Conservation (phyloP, 257 asterid species). For the Nicotiana otophora region DNA sequence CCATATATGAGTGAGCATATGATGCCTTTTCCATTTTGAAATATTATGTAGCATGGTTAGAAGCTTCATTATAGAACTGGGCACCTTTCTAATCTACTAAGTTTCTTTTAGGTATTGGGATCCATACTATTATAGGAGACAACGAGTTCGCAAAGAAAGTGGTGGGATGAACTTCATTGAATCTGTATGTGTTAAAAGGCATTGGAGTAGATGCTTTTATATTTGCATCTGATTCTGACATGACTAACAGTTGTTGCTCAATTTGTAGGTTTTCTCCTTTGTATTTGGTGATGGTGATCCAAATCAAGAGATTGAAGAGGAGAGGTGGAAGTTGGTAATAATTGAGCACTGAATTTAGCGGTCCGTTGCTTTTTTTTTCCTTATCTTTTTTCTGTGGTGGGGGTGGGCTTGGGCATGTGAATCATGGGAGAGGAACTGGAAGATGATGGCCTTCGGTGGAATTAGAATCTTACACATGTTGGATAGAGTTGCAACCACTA, state of each 20-base stretch:
- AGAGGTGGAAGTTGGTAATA: conserved; percentile 99
- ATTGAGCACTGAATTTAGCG: conserved; percentile 79
- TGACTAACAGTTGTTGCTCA: neutral
- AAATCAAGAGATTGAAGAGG: conserved; percentile 98
- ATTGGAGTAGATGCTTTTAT: conserved; percentile 11
- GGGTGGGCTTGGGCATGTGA: neutral
- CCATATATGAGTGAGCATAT: neutral
- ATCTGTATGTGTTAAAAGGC: conserved; percentile 51
- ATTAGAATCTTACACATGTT: neutral
- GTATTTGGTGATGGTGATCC: conserved; percentile 99
- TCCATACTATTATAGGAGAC: conserved; percentile 87
- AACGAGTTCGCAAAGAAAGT: conserved; percentile 42
- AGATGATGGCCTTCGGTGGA: neutral
- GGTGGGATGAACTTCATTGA: conserved; percentile 89
- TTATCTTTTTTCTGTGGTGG: neutral
- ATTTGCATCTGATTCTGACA: conserved; percentile 12
- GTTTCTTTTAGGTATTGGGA: conserved; percentile 78
- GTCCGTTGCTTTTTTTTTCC: conserved; percentile 47
- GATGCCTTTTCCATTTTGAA: neutral
- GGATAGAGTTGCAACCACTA: conserved; percentile 3
- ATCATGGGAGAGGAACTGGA: neutral
- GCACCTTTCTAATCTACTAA: conserved; percentile 9
- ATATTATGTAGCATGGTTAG: neutral
- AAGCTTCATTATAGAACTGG: neutral
- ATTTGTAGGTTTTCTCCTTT: conserved; percentile 82